Percentiles rank a stretch among this genome's conserved stretches.
These are phyloP conservation scores for Dryas alaskensis DNA, from an alignment of 306 rosid genomes.

Conservation along the genomic window DNA sequence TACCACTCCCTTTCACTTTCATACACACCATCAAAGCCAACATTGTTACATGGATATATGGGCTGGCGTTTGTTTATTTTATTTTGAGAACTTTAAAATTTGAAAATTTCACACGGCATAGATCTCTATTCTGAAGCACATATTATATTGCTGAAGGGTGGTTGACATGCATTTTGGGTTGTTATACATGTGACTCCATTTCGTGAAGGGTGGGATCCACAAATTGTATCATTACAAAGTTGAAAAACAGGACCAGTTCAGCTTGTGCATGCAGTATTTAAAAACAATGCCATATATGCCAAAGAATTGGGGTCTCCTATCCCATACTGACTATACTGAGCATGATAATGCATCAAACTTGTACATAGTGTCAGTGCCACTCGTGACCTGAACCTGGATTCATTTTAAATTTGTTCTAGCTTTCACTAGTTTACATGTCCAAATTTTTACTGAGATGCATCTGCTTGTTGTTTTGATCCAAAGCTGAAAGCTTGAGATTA, in stretches of 20 bases:
- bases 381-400: background rate
- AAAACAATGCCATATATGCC: background rate
- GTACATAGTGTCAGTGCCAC: background rate
- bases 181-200: background rate
- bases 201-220: background rate
- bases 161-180: background rate
- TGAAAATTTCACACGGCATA: background rate
- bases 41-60: too few species aligned
- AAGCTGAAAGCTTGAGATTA: constrained; percentile 49
- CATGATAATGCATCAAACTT: background rate
- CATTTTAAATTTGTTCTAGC: background rate
- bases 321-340: background rate
- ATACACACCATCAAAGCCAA: too few species aligned
- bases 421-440: background rate
- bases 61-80: too few species aligned
- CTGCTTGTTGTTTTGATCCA: background rate
- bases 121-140: background rate
- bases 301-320: background rate
- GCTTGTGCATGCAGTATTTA: constrained; percentile 2
- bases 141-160: background rate
- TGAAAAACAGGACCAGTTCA: background rate
- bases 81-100: background rate
- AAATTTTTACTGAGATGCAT: background rate
- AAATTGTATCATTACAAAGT: background rate
- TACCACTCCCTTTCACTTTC: too few species aligned